A percentile compares a stretch with the other conserved stretches of the same genome.
These are phyloP conservation scores for Hypericum androsaemum DNA, from an alignment of 345 rosid genomes.

Conservation along the genomic window DNA sequence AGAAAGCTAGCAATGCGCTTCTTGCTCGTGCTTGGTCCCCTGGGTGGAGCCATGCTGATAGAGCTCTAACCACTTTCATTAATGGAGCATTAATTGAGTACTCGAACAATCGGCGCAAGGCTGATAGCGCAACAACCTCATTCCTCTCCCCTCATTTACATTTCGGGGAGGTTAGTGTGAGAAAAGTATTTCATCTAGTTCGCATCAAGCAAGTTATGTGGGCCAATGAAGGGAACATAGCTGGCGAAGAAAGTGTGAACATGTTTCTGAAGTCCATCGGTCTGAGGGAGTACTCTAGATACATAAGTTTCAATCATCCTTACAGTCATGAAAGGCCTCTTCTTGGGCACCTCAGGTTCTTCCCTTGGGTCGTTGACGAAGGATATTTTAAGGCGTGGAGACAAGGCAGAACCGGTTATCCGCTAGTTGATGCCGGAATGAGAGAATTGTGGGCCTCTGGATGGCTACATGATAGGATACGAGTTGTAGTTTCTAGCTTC, in stretches of 20 bases:
- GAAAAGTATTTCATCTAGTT: slow-evolving; percentile 88
- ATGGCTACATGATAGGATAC: not conserved
- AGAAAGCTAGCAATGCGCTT: slow-evolving; percentile 94
- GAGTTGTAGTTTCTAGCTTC: not conserved
- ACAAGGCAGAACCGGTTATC: not conserved
- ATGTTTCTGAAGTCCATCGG: slow-evolving; percentile 90
- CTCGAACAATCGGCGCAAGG: slow-evolving; percentile 79
- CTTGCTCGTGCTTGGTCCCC: slow-evolving; percentile 98
- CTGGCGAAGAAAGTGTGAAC: slow-evolving; percentile 87
- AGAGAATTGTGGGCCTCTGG: not conserved
- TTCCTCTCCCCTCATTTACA: slow-evolving; percentile 92
- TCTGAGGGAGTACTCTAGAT: slow-evolving; percentile 36
- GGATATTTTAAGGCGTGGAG: not conserved
- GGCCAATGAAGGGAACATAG: slow-evolving; percentile 89
- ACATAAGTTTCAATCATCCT: not conserved
- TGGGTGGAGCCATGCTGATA: slow-evolving; percentile 91
- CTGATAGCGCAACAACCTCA: slow-evolving; percentile 95
- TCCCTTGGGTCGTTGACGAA: not conserved
- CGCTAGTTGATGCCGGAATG: not conserved
- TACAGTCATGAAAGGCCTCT: not conserved
- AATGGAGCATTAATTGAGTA: slow-evolving; percentile 83
- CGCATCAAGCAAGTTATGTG: slow-evolving; percentile 81
- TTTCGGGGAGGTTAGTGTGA: slow-evolving; percentile 93
- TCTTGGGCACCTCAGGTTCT: not conserved
- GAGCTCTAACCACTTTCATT: slow-evolving; percentile 73